Evolutionary conservation across 805 yeast species (phyloP), one percentile per base, ranked within the genome.

Genomic region (Metschnikowia shivogae): DNA sequence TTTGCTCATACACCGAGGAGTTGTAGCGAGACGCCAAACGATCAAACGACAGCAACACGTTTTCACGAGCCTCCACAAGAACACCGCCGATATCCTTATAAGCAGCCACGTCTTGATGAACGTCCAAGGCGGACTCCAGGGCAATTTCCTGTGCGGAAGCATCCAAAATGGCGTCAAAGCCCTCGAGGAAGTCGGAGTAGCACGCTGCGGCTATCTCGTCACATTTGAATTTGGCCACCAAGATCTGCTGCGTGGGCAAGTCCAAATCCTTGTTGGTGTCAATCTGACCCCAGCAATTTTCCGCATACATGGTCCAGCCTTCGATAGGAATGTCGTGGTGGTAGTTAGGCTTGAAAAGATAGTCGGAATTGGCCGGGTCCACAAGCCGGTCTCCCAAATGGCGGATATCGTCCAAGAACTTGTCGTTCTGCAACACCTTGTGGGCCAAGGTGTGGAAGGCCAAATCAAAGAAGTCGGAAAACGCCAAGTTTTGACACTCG

Each of bases 281-380:
- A 57, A 93, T 93, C 64, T 89, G 96, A 42, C 86, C 83, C 99
- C 99, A 93, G 53, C 96, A 83, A 59, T 83, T 86, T 44, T 81
- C 84, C 1, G 97, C 89, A 57, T 93, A 93, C 62, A 89, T 66
- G 4, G 92, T 77, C 98, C 99, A 93, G 20, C 97, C 98, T 65
- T 93, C 99, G 43, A 92, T 74, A 9, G 99, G 99, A 45, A 93
- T 81, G 39, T 77, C 74, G 54, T 93, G 89, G 59, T 88, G 96
- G 62, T 89, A 90, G 39, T 79, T 74, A 2, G 77, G 73, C 47
- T 79, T 77, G 70, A 89, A 88, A 30, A 83, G 70, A 37, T 54
- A 62, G n/a, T 56, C 64, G 14, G 38, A 31, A 43, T 68, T 65
- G 9, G 57, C 38, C 6, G 57, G 46, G 28, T 62, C 63, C 12